These are phyloP conservation scores for Sporothrix luriei DNA, from an alignment of 2,329 filamentous ascomycete genomes.

Conservation along the genomic window DNA sequence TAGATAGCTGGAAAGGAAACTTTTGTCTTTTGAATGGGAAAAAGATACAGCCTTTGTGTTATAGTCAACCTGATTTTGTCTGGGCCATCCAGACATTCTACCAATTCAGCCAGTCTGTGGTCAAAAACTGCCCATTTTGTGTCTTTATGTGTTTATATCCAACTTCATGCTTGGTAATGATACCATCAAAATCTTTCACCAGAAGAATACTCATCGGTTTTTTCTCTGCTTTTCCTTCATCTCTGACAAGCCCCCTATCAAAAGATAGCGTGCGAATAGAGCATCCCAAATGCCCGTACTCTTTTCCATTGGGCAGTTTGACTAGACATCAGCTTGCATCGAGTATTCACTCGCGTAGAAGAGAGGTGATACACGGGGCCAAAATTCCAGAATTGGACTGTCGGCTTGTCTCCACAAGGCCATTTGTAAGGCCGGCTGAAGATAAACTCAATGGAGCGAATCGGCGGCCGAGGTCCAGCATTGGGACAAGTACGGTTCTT, in stretches of 20 bases:
- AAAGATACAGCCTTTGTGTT: too few species aligned
- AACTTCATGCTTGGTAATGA: neutral
- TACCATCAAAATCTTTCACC: neutral
- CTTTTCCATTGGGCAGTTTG: neutral
- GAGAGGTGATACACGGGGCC: too few species aligned
- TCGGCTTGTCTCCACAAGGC: neutral
- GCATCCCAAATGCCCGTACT: neutral
- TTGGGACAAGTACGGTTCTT: neutral
- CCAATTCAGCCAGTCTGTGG: too few species aligned
- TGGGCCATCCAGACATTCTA: too few species aligned
- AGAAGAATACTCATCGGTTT: neutral
- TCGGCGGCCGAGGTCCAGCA: neutral
- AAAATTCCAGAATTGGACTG: too few species aligned
- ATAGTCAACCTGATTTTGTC: too few species aligned
- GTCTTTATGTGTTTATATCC: neutral
- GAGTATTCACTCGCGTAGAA: neutral
- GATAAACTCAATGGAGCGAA: neutral
- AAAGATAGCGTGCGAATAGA: conserved; percentile 2
- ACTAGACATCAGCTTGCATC: neutral
- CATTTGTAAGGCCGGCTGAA: conserved; percentile 6
- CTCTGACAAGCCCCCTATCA: neutral
- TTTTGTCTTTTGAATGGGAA: too few species aligned
- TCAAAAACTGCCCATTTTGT: too few species aligned
- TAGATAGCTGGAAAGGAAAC: too few species aligned
- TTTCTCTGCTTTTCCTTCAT: neutral